Conservation (phyloP, 1,284 basidiomycete species). For the Puccinia novopanici region DNA sequence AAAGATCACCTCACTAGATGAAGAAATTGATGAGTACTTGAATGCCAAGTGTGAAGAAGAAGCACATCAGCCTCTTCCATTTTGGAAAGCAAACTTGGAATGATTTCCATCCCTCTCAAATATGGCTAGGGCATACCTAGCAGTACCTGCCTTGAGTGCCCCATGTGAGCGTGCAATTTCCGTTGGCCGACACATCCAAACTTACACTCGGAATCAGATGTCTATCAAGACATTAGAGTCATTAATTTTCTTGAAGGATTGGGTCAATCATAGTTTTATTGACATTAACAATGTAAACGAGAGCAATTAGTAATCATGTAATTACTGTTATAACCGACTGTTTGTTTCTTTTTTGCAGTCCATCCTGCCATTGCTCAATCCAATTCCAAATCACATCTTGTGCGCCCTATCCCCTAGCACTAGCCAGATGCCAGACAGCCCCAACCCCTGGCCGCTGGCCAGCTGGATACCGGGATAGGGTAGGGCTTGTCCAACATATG, state of each 20-base stretch:
- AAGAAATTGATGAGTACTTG: constrained; percentile 3
- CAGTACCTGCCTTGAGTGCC: background rate
- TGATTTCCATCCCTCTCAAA: background rate
- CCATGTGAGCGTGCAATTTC: constrained; percentile 23
- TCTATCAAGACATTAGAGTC: background rate
- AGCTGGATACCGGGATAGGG: background rate
- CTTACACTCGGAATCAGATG: constrained; percentile 4
- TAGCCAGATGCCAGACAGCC: background rate
- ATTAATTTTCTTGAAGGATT: background rate
- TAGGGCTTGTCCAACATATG: background rate
- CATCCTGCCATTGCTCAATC: no score
- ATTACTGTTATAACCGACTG: no score
- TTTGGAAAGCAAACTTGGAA: constrained; percentile 2
- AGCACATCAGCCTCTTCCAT: background rate
- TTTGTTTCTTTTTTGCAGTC: background rate
- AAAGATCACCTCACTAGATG: background rate
- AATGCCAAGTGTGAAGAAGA: constrained; percentile 10
- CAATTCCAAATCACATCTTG: no score
- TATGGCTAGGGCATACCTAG: constrained; percentile 25
- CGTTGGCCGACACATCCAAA: constrained; percentile 9
- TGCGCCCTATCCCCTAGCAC: background rate
- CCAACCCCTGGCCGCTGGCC: background rate
- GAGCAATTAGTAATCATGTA: background rate
- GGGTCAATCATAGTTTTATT: background rate
- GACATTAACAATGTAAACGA: background rate